Evolutionary conservation across 2,329 filamentous ascomycete species (phyloP), one percentile per base, ranked within the genome.

Genomic region (Penicillium sp.): DNA sequence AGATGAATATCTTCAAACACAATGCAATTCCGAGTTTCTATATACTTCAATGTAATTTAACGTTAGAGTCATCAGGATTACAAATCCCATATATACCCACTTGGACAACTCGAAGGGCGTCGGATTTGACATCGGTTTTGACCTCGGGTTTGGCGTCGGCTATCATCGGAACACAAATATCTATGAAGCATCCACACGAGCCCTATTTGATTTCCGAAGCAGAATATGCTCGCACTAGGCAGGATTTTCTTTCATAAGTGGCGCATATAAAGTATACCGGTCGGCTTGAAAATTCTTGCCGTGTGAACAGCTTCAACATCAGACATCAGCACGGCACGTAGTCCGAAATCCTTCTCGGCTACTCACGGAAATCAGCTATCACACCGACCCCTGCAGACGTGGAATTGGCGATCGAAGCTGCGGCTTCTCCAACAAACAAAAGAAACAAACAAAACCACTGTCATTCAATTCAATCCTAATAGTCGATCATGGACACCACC

Each of bases 301-400:
- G 24, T 27, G 4, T 8, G 8, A 27, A 27, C 14, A 36, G 6
- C 34, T 36, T 36, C 34, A 36, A 36, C 34, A 36, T 34, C 32
- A 18, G 18, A 34, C 27, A 9, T 21, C 27, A 29, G 11, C 22
- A 8, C 31, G 16, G 44, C 8, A 27, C 11, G 13, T 16, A 36
- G 22, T 14, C 34, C 18, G 14, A 34, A 34, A 36, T 40, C 39
- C 24, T 43, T 36, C 45, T 44, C 50, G 50, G 50, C 50, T 49
- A 48, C 14, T 14, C 16, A 43, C 45, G 50, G 50, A 29, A 4
- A 46, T 47, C 42, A 41, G 24, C 31, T 11, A 50, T 40, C 42
- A 36, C 50, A 52, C 38, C 32, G 42, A 34, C 7, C 31, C 27
- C 16, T 29, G 21, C 22, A 11, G 18, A 34, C 27, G 18, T 29